Evolutionary conservation across 1,139 yeast species (phyloP).

Genomic region (Kodamaea ohmeri): DNA sequence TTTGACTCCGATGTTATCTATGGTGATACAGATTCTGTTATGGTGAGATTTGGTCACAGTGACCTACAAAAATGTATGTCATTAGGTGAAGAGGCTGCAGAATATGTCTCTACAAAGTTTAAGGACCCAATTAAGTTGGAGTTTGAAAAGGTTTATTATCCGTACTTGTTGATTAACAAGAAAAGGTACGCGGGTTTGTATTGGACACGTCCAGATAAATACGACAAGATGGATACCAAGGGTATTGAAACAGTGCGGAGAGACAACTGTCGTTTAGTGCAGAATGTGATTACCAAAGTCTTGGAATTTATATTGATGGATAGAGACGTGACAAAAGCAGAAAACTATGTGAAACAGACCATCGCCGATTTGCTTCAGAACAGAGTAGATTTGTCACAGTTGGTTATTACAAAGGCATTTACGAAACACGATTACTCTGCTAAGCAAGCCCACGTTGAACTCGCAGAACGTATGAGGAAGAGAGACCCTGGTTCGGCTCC

Average conservation of each 20-base stretch:
- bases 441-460: constrained; percentile 94
- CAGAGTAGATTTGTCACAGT: constrained; percentile 85
- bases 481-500: constrained; percentile 99
- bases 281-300: constrained; percentile 90
- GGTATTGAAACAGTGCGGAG: constrained; percentile 98
- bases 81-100: constrained; percentile 93
- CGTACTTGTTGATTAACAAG: constrained; percentile 89
- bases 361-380: constrained; percentile 90
- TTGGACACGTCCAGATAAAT: constrained; percentile 89
- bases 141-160: constrained; percentile 95
- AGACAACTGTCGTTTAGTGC: constrained; percentile 94
- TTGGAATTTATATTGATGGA: constrained; percentile 82
- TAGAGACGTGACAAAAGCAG: constrained; percentile 86
- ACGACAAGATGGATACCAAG: constrained; percentile 96
- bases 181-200: constrained; percentile 96
- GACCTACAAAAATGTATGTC: constrained; percentile 85
- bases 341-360: constrained; percentile 76
- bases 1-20: constrained; percentile 89
- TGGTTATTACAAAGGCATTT: constrained; percentile 91
- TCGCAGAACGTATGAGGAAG: constrained; percentile 93
- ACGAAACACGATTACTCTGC: constrained; percentile 90
- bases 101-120: constrained; percentile 74
- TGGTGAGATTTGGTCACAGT: constrained; percentile 93
- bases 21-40: constrained; percentile 99
- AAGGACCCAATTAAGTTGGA: constrained; percentile 88